Evolutionary conservation across 352 stramenopile genomes (phyloP), one percentile per base, ranked within the genome.

Genomic region (Hyaloperonospora arabidopsidis): DNA sequence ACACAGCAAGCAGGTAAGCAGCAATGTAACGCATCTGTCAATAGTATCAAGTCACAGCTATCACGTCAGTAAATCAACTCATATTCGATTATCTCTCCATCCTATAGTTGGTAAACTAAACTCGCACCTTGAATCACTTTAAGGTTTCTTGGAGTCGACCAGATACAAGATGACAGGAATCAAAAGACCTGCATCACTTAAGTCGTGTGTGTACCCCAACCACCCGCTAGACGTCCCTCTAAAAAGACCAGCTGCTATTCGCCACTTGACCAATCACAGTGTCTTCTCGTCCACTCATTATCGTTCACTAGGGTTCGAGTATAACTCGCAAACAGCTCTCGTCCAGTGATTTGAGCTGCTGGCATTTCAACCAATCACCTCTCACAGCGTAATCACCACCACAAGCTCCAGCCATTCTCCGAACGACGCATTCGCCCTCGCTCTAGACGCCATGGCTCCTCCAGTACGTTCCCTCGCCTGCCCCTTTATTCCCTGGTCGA

Each of bases 21-120:
- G 93, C 89, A 89, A 97, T 89, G 93, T 98, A 96, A 89, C 87
- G 81, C 95, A 98, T 98, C 81, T 96, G 65, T 52, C 43, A 49
- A 25, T 2, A 21, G n/a, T 3, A 35, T 44, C 15, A 21, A 21
- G 12, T 21, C 17, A 29, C 10, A n/a, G 12, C 5, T n/a, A 15
- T 14, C 5, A 22, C 2, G 6, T 23, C 28, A 49, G 15, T 38
- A n/a, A 5, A 18, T 22, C 13, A n/a, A n/a, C 11, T 49, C 10
- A 10, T 12, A 38, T 38, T n/a, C 2, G 5, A 8, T 44, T n/a
- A n/a, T 21, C 13, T 14, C 1, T 19, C 19, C 22, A 45, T 45
- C 2, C 21, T 29, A 12, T 14, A 14, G n/a, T 36, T 14, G 21
- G 32, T 28, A 25, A 18, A 29, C 25, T 29, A 8, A 28, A 15